These are phyloP conservation scores for Annona squamosa DNA, from an alignment of 164 flowering plant genomes.

Conservation along the genomic window DNA sequence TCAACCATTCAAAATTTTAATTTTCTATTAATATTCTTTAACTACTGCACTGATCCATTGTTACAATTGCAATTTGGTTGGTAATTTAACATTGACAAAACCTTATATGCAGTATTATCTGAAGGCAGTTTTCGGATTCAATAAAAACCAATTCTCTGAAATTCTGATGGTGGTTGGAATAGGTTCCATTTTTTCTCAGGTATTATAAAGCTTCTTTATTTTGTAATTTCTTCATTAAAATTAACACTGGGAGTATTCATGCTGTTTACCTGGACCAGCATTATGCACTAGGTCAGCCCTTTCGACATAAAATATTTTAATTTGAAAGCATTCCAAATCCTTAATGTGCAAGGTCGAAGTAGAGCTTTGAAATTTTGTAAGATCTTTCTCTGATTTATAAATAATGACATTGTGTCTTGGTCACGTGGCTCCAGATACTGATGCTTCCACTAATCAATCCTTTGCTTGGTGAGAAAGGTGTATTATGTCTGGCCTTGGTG, in stretches of 20 bases:
- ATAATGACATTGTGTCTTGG: background rate
- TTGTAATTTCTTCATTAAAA: background rate
- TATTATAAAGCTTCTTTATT: conserved; percentile 12
- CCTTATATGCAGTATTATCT: conserved; percentile 66
- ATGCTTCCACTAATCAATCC: conserved; percentile 76
- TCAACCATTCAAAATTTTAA: no score
- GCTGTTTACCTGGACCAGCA: background rate
- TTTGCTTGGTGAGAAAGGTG: conserved; percentile 60
- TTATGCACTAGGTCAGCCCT: background rate
- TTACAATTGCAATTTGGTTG: background rate
- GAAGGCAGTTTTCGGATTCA: conserved; percentile 76
- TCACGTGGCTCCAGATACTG: conserved; percentile 39
- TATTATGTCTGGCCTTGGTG: conserved; percentile 48
- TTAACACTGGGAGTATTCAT: no score
- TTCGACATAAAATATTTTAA: no score
- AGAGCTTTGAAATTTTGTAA: no score
- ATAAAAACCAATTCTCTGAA: conserved; percentile 77
- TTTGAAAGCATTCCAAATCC: no score
- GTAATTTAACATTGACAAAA: background rate
- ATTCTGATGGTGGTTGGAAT: conserved; percentile 72
- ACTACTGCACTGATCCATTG: background rate
- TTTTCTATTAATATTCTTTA: background rate
- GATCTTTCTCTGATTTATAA: no score
- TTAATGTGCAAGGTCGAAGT: no score
- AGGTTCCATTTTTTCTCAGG: conserved; percentile 90